A percentile compares a stretch with the other conserved stretches of the same genome.
phyloP scores from a whole-genome alignment of 805 yeast species.

The Candida maris region DNA sequence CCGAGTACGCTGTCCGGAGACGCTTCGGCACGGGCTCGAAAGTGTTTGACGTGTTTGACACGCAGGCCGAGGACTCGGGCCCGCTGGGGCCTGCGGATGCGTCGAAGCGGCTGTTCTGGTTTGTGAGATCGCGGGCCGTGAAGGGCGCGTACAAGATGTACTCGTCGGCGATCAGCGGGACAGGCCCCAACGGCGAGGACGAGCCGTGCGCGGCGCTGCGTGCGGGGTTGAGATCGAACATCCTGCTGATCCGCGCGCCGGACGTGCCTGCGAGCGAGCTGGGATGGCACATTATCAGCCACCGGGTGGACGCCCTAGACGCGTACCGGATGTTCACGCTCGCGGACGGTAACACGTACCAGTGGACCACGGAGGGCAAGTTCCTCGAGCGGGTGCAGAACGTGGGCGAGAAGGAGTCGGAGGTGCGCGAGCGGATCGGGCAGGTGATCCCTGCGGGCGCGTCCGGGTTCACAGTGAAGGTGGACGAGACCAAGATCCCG shows the following conservation, averaged over 20 bases:
- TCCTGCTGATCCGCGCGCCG: conserved; percentile 51
- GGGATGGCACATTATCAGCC: conserved; percentile 62
- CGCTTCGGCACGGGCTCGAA: conserved; percentile 63
- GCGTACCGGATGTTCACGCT: conserved; percentile 57
- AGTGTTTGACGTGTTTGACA: conserved; percentile 50
- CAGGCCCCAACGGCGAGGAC: conserved; percentile 47
- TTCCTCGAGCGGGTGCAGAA: conserved; percentile 56
- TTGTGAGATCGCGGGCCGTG: conserved; percentile 60
- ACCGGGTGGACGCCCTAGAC: conserved; percentile 58
- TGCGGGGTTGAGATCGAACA: conserved; percentile 60
- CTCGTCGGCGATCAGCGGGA: conserved; percentile 36
- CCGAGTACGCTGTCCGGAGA: conserved; percentile 47
- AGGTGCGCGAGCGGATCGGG: conserved; percentile 62
- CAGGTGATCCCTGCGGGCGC: conserved; percentile 50
- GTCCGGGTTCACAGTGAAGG: conserved; percentile 50
- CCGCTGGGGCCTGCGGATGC: conserved; percentile 41
- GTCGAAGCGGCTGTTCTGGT: conserved; percentile 46
- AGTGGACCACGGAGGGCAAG: conserved; percentile 61
- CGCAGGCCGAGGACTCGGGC: conserved; percentile 34
- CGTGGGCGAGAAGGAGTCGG: conserved; percentile 61
- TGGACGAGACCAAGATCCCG: conserved; percentile 54
- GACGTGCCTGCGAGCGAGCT: conserved; percentile 49
- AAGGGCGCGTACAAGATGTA: conserved; percentile 64
- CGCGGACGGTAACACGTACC: conserved; percentile 57
- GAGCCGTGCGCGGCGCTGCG: conserved; percentile 56